phyloP scores from a whole-genome alignment of 805 yeast genomes.

The Dipodascus geniculatus region DNA sequence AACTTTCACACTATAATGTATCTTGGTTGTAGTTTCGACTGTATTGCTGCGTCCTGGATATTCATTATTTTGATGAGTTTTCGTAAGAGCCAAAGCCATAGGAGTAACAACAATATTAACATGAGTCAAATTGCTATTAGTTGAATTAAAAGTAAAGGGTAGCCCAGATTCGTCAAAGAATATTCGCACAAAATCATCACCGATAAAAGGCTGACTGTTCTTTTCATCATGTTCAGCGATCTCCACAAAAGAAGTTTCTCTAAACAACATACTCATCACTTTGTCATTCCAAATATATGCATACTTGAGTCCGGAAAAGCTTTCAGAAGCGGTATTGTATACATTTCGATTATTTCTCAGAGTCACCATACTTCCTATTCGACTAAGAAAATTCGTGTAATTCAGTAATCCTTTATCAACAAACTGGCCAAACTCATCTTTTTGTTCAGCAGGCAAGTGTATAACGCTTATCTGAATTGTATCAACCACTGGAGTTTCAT shows the following conservation, averaged over 20 bases:
- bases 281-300: neutral
- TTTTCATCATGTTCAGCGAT: neutral
- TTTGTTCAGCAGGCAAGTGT: neutral
- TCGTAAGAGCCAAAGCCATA: neutral
- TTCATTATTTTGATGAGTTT: neutral
- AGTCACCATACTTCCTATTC: neutral
- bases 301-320: neutral
- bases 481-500: neutral
- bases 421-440: neutral
- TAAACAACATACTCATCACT: neutral
- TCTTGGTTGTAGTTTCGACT: constrained; percentile 7
- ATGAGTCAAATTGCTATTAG: neutral
- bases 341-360: neutral
- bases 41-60: neutral
- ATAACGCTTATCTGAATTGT: neutral
- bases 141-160: neutral
- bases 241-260: neutral
- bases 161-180: neutral
- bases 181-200: neutral
- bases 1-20: neutral
- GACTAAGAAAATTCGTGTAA: neutral
- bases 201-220: neutral
- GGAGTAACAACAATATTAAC: neutral
- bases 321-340: neutral
- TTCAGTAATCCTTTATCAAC: neutral